A percentile compares a stretch with the other conserved stretches of the same genome.
Conservation (phyloP, 768 basidiomycete species). For the Podaxis sp. region DNA sequence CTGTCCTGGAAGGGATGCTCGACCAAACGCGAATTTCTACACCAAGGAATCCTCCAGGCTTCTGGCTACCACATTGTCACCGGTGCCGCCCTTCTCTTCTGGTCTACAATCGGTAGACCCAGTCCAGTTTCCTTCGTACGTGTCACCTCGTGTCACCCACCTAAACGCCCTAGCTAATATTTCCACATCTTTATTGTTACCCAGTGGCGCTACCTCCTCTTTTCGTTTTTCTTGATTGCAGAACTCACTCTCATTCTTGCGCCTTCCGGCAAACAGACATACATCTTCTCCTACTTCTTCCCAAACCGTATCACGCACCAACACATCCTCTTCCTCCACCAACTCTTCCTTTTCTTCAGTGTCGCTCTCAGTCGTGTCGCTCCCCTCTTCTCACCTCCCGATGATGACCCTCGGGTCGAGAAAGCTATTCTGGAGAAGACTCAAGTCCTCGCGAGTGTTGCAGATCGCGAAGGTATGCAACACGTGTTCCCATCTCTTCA, state of each 20-base stretch:
- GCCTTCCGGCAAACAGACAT: constrained; percentile 41
- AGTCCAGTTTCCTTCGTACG: constrained; percentile 67
- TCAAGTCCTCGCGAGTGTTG: constrained; percentile 35
- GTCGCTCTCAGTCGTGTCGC: constrained; percentile 70
- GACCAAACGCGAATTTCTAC: constrained; percentile 70
- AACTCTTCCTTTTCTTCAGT: constrained; percentile 71
- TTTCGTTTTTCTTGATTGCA: constrained; percentile 53
- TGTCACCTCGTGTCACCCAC: constrained; percentile 24
- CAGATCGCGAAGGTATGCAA: constrained; percentile 55
- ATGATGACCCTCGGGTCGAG: constrained; percentile 31
- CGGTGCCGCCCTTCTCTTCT: constrained; percentile 54
- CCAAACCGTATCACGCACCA: constrained; percentile 72
- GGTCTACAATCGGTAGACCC: constrained; percentile 57
- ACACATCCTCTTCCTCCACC: constrained; percentile 74
- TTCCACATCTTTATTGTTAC: neutral
- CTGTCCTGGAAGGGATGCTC: constrained; percentile 60
- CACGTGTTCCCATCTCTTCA: neutral
- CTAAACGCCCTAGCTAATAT: constrained; percentile 7
- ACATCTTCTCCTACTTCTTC: constrained; percentile 50
- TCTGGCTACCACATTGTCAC: constrained; percentile 68
- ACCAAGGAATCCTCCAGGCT: constrained; percentile 59
- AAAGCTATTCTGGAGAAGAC: constrained; percentile 45
- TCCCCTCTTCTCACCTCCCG: constrained; percentile 58
- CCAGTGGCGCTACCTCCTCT: constrained; percentile 83
- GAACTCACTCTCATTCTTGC: constrained; percentile 68